A percentile compares a stretch with the other conserved stretches of the same genome.
These are phyloP conservation scores for Penicillium cataractarum DNA, from an alignment of 495 filamentous ascomycete genomes.

Conservation along the genomic window DNA sequence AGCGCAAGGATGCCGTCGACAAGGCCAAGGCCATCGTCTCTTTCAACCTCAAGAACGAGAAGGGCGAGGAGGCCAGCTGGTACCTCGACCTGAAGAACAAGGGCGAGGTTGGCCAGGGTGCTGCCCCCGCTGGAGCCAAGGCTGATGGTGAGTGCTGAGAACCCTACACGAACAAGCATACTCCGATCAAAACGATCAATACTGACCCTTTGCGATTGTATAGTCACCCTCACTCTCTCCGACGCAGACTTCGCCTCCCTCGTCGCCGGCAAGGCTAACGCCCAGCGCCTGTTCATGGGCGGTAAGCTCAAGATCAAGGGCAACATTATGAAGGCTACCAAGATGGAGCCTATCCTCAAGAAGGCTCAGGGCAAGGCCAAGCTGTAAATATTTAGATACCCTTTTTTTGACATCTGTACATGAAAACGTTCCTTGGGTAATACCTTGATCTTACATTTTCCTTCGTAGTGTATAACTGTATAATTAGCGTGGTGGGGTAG, in stretches of 20 bases:
- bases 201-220: constrained; percentile 4
- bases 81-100: constrained; percentile 93
- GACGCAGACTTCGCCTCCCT: constrained; percentile 86
- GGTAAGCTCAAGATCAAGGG: constrained; percentile 98
- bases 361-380: constrained; percentile 87
- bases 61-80: constrained; percentile 81
- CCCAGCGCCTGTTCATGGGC: constrained; percentile 93
- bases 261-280: constrained; percentile 86
- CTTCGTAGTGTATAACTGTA: neutral
- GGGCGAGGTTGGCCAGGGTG: constrained; percentile 78
- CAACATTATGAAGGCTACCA: constrained; percentile 98
- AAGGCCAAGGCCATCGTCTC: constrained; percentile 85
- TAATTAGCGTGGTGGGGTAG: neutral
- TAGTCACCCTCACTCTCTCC: constrained; percentile 82
- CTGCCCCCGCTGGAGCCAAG: constrained; percentile 68
- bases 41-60: constrained; percentile 88
- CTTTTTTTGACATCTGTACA: constrained; percentile 25
- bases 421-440: constrained; percentile 7
- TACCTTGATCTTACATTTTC: neutral
- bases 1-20: constrained; percentile 86
- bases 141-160: constrained; percentile 68
- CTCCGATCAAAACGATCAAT: no score
- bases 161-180: neutral
- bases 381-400: constrained; percentile 62
- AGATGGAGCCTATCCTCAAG: constrained; percentile 91